Evolutionary conservation across 306 rosid species (phyloP).

Genomic region (cucumber (Cucumis sativus)): Cucumber_9930_V3 NC_026655.2:22218501-22219000

Average conservation of each 20-base stretch:
- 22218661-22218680: constrained; percentile 59
- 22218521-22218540: not conserved
- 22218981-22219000: constrained; percentile 91
- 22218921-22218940: not conserved
- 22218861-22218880: not conserved
- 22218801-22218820: constrained; percentile 93
- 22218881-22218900: not conserved
- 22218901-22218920: not conserved
- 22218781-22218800: constrained; percentile 98
- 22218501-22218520: not conserved
- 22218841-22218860: constrained; percentile 40
- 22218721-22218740: not conserved
- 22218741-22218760: constrained; percentile 5
- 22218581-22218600: constrained; percentile 84
- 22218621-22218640: constrained; percentile 46
- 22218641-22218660: constrained; percentile 37
- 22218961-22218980: constrained; percentile 74
- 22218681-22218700: not conserved
- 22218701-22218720: not conserved
- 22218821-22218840: constrained; percentile 93
- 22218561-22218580: constrained; percentile 25
- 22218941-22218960: not conserved
- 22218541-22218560: not conserved
- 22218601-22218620: constrained; percentile 62
- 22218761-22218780: constrained; percentile 43